Evolutionary conservation across 2,329 filamentous ascomycete species (phyloP).

Genomic region (Dothistroma septosporum): DNA sequence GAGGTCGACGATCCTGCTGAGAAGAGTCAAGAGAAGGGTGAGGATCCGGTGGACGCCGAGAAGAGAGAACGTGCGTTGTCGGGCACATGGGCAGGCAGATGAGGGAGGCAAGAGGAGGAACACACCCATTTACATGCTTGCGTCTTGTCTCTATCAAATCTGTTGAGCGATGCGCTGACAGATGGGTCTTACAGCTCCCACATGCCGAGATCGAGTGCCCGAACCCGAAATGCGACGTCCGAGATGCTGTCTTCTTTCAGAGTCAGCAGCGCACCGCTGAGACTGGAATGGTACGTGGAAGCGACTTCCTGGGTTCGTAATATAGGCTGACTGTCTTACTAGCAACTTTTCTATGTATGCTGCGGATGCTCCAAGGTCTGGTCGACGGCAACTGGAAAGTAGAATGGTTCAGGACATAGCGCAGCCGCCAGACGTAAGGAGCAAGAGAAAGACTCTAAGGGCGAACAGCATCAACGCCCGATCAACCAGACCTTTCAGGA

Average conservation of each 20-base stretch:
- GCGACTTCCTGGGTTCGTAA: not conserved
- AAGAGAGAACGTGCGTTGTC: conserved; percentile 29
- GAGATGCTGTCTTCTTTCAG: conserved; percentile 97
- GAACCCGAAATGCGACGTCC: conserved; percentile 73
- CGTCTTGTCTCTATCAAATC: conserved; percentile 19
- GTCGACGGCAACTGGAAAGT: conserved; percentile 28
- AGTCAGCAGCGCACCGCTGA: conserved; percentile 95
- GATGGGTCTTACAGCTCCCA: conserved; percentile 25
- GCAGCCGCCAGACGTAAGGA: not conserved
- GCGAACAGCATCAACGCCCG: not conserved
- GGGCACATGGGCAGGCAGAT: conserved; percentile 8
- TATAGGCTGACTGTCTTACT: conserved; percentile 12
- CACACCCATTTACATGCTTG: conserved; percentile 11
- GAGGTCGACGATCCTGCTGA: conserved; percentile 41
- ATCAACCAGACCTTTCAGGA: conserved; percentile 7
- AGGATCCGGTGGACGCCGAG: conserved; percentile 29
- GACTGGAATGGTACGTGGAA: conserved; percentile 83
- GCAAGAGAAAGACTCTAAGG: not conserved
- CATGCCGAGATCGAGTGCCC: conserved; percentile 70
- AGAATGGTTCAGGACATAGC: conserved; percentile 13
- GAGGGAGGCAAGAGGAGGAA: conserved; percentile 30
- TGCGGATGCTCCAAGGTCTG: conserved; percentile 90
- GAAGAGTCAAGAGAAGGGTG: conserved; percentile 24
- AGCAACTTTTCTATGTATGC: conserved; percentile 66
- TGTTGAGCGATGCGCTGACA: conserved; percentile 36